Evolutionary conservation across 2,329 filamentous ascomycete genomes (phyloP), one percentile per base, ranked within the genome.

Genomic region (Coccinonectria pachysandricola): DNA sequence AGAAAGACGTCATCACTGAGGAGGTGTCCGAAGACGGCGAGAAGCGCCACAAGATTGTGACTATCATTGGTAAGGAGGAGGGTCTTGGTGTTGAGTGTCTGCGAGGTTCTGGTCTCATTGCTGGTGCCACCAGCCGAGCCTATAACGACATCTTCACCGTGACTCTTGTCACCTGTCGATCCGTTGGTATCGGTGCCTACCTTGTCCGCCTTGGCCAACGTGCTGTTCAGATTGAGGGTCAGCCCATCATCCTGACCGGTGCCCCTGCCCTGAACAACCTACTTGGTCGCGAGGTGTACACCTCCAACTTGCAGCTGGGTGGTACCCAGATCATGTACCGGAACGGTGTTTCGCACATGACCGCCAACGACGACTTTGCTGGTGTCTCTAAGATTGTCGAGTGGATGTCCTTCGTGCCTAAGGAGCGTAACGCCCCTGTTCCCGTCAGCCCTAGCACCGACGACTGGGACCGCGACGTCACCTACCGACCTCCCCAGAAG

Each of bases 311-410:
- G 52, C 91, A 98, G 68, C 84, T 98, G 40, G 91, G 91, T 76
- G 91, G 91, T 46, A 98, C 91, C n/a, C 91, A 98, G 62, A 98
- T 98, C 71, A 98, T 98, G 91, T 96, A 98, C 75, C 87, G 84
- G 65, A 98, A 98, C 56, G 91, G 91, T 75, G 91, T 98, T 21
- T 96, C 91, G 12, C 91, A 98, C 67, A 88, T 96, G 83, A 95
- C 88, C 43, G 91, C 91, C 49, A 82, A 80, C 45, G 88, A 98
- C 50, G 91, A 98, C 64, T 96, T 98, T 48, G 87, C 88, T 49
- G 91, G 91, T 73, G 83, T 98, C 12, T 86, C 83, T 49, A 92
- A 92, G 71, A 96, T 98, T 52, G 85, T 96, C 25, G 81, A 93
- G 55, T 98, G 91, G 91, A 75, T 98, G 70, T 91, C 88, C 3